Conservation (phyloP, 1,284 basidiomycete species). For the Trichosporon sp. region DNA sequence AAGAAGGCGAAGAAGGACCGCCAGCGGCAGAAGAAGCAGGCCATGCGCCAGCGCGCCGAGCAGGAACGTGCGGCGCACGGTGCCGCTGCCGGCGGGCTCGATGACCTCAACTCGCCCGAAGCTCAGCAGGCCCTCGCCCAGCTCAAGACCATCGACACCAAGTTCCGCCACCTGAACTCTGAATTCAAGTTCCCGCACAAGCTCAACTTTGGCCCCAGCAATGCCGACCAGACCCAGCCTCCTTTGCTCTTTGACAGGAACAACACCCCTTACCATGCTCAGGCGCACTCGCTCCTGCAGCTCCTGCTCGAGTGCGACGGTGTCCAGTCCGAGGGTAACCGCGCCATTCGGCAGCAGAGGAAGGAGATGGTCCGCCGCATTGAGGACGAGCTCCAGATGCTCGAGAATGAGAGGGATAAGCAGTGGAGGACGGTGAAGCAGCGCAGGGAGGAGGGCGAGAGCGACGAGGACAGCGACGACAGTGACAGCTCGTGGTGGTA, state of each 20-base stretch:
- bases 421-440: conserved; percentile 49
- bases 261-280: conserved; percentile 64
- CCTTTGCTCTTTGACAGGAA: conserved; percentile 60
- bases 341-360: conserved; percentile 63
- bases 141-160: conserved; percentile 40
- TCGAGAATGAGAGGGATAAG: conserved; percentile 59
- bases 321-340: conserved; percentile 67
- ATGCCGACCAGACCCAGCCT: conserved; percentile 37
- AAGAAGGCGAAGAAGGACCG: conserved; percentile 9
- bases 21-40: not conserved
- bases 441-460: conserved; percentile 43
- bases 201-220: conserved; percentile 44
- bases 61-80: not conserved
- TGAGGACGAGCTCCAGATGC: conserved; percentile 65
- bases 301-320: conserved; percentile 68
- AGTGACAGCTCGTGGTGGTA: not conserved
- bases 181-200: conserved; percentile 47
- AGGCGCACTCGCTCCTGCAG: conserved; percentile 65
- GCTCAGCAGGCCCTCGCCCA: conserved; percentile 35
- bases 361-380: conserved; percentile 65
- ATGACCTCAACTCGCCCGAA: conserved; percentile 27
- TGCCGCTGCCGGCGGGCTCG: not conserved
- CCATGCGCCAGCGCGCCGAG: not conserved
- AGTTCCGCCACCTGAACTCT: conserved; percentile 37
- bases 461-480: conserved; percentile 37